phyloP scores from a whole-genome alignment of 805 yeast species.

The Grigorovia humatica region DNA sequence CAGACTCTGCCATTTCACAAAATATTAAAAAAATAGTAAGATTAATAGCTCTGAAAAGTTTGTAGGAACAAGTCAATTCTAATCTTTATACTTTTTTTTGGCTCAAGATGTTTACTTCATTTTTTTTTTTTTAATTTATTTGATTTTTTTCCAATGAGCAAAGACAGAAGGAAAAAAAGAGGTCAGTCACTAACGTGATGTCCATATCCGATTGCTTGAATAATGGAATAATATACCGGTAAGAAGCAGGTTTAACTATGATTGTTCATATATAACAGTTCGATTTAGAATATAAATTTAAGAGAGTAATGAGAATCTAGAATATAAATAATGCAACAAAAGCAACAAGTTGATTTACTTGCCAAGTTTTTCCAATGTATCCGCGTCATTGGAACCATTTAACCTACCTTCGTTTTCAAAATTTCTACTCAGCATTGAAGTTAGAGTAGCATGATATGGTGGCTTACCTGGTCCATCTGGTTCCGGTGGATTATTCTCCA shows the following conservation, averaged over 20 bases:
- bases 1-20: background rate
- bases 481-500: constrained; percentile 42
- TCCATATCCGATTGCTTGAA: too few relatives aligned
- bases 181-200: too few relatives aligned
- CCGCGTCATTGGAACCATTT: constrained; percentile 25
- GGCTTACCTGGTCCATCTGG: constrained; percentile 44
- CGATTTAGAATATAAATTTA: background rate
- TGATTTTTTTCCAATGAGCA: background rate
- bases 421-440: constrained; percentile 31
- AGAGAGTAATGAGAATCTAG: background rate
- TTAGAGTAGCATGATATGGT: constrained; percentile 27
- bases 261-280: background rate
- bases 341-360: constrained; percentile 7
- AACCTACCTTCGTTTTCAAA: constrained; percentile 30
- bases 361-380: constrained; percentile 25
- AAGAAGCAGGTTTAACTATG: too few relatives aligned
- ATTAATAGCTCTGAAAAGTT: background rate
- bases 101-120: background rate
- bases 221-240: background rate
- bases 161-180: background rate
- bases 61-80: too few relatives aligned
- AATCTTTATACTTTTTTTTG: too few relatives aligned
- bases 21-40: background rate
- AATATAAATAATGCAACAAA: background rate
- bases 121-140: too few relatives aligned